Percentiles rank a stretch among this genome's conserved stretches.
Evolutionary conservation across 2,329 filamentous ascomycete species (phyloP).

Genomic region (Trichoderma afroharzianum): DNA sequence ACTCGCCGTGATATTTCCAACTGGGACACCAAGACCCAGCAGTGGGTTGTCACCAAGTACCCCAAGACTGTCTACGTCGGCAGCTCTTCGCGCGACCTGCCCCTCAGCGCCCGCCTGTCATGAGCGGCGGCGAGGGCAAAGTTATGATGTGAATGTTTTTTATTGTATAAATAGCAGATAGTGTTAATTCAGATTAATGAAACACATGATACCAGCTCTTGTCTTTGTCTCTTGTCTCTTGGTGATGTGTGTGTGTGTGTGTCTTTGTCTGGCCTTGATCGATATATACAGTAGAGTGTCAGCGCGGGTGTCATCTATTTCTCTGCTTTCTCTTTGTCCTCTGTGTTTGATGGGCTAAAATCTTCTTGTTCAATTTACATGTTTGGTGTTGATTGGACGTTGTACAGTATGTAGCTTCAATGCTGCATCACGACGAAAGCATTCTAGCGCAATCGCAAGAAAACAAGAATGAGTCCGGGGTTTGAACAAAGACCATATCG

Average conservation of each 20-base stretch:
- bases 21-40: conserved; percentile 76
- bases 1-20: conserved; percentile 81
- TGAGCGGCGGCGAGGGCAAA: conserved; percentile 2
- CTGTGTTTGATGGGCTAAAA: background rate
- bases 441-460: background rate
- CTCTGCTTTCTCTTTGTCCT: too few species aligned
- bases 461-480: background rate
- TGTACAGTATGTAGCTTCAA: background rate
- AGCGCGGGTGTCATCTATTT: background rate
- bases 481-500: background rate
- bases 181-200: conserved; percentile 7
- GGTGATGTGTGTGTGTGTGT: too few species aligned
- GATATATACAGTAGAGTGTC: background rate
- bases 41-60: conserved; percentile 66
- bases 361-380: background rate
- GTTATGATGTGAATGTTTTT: conserved; percentile 12
- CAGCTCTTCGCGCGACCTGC: conserved; percentile 52
- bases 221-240: background rate
- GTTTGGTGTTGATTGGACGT: background rate
- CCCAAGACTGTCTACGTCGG: conserved; percentile 55
- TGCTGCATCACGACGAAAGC: background rate
- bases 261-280: background rate
- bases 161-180: conserved; percentile 13
- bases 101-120: conserved; percentile 32
- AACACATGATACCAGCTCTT: background rate